Evolutionary conservation across 2,329 filamentous ascomycete genomes (phyloP), one percentile per base, ranked within the genome.

Genomic region (Aspergillus ruber): DNA sequence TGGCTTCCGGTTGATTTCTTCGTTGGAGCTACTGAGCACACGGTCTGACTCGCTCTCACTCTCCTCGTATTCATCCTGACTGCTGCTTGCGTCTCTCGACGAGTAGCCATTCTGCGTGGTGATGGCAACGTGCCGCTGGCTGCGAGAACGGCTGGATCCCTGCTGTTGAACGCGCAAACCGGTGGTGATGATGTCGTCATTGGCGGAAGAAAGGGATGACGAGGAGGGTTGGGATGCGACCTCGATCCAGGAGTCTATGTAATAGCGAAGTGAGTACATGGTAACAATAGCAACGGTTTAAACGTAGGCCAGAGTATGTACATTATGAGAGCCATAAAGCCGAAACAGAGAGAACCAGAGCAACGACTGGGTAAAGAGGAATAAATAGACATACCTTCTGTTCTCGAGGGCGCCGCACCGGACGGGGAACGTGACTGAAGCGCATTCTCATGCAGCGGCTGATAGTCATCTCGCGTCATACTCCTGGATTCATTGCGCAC

Each of bases 41-140:
- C 78, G 80, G 59, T 95, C 90, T 38, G 90, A 89, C 53, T 95
- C 90, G 68, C 80, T 95, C 66, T 95, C 90, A 52, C 86, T 94
- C 73, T 95, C 90, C 29, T 95, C 89, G 60, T 94, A 95, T 71
- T 95, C 90, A 58, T 95, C 90, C 65, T 95, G 89, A 61, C 90
- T 95, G 68, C 89, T 94, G 44, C 71, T 73, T 23, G 68, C 63
- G 13, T 78, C 70, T 36, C 72, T 70, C 39, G 64, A 65, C 6
- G 67, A 62, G 47, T 71, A 72, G 47, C 67, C 62, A 45, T 71
- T 60, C 50, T 68, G 64, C 25, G 68, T 64, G 41, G 67, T 68
- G 56, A 61, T 70, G 63, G 65, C 68, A 29, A 56, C 66, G 39
- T 63, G 56, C 44, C 69, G 65, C 29, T 69, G 69, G 53, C 78